Evolutionary conservation across 78 protist species (phyloP).

Genomic region (Dictyostelium discoideum): dicty_2.7 NC_007088.5:6794501-6795000

Average conservation of each 20-base stretch:
- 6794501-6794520: slow-evolving; percentile 14
- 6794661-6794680: slow-evolving; percentile 81
- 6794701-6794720: slow-evolving; percentile 45
- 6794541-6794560: slow-evolving; percentile 38
- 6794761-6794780: background rate
- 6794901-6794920: background rate
- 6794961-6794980: background rate
- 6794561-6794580: slow-evolving; percentile 1
- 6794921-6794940: background rate
- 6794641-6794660: slow-evolving; percentile 79
- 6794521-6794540: slow-evolving; percentile 13
- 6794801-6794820: slow-evolving; percentile 64
- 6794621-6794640: slow-evolving; percentile 74
- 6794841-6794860: slow-evolving; percentile 39
- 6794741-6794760: slow-evolving; percentile 17
- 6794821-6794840: slow-evolving; percentile 20
- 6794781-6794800: slow-evolving; percentile 15
- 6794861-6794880: slow-evolving; percentile 75
- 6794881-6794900: slow-evolving; percentile 22
- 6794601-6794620: slow-evolving; percentile 11
- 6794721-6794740: slow-evolving; percentile 41
- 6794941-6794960: slow-evolving; percentile 8
- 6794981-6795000: background rate
- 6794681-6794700: slow-evolving; percentile 40
- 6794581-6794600: slow-evolving; percentile 31